Percentiles rank a stretch among this genome's conserved stretches.
Conservation (phyloP, 2,329 filamentous ascomycete genomes). For the Colletotrichum sp. region DNA sequence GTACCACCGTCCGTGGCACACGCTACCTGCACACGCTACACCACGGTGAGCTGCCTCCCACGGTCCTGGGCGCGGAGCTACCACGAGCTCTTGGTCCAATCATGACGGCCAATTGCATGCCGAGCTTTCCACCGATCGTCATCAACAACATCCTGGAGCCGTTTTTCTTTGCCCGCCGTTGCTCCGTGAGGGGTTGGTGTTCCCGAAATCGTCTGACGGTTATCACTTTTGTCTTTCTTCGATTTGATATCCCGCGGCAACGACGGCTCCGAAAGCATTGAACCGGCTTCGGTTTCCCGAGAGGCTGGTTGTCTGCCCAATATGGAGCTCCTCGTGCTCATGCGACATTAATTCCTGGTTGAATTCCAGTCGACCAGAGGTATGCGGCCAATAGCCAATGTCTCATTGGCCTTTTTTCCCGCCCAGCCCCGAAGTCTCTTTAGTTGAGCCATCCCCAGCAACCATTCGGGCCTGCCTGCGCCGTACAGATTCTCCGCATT, state of each 20-base stretch:
- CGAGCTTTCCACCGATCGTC: constrained; percentile 4
- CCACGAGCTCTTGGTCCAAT: constrained; percentile 8
- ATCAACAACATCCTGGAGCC: background rate
- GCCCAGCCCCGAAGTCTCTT: background rate
- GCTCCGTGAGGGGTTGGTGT: background rate
- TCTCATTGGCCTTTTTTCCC: background rate
- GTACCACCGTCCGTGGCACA: background rate
- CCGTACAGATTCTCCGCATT: background rate
- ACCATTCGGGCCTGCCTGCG: background rate
- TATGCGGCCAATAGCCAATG: background rate
- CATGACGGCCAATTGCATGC: constrained; percentile 6
- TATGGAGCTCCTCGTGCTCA: background rate
- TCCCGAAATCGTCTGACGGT: background rate
- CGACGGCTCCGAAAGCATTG: background rate
- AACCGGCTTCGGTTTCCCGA: background rate
- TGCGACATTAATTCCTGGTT: background rate
- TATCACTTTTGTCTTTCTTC: background rate
- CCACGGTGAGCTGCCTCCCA: constrained; percentile 9
- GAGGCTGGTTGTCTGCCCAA: background rate
- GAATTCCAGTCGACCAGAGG: background rate
- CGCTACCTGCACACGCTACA: background rate
- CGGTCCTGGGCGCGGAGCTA: constrained; percentile 10
- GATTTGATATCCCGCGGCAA: background rate
- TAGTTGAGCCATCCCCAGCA: background rate
- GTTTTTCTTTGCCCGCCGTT: background rate